A percentile compares a stretch with the other conserved stretches of the same genome.
These are phyloP conservation scores for Hypoxylon sp. DNA, from an alignment of 2,329 filamentous ascomycete genomes.

Conservation along the genomic window DNA sequence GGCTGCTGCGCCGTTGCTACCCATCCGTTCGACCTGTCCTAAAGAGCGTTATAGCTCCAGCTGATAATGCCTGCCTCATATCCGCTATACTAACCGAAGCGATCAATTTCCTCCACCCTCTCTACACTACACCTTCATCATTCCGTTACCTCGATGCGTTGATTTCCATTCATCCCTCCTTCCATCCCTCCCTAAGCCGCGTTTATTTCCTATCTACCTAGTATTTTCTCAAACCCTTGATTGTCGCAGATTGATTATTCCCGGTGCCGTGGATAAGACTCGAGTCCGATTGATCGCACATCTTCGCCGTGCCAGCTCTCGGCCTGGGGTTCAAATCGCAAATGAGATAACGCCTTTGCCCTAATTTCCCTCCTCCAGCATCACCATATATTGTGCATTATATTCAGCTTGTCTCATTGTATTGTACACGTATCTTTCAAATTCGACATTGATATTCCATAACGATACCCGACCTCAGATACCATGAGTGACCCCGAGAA, in stretches of 20 bases:
- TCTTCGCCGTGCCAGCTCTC: not conserved
- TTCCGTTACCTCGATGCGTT: conserved; percentile 17
- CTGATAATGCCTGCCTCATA: conserved; percentile 23
- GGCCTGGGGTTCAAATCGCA: not conserved
- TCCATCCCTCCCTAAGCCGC: conserved; percentile 12
- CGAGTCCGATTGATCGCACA: conserved; percentile 9
- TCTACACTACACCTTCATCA: conserved; percentile 19
- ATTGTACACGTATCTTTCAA: not conserved
- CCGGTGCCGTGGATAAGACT: conserved; percentile 5
- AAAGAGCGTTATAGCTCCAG: conserved; percentile 10
- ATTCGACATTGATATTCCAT: not conserved
- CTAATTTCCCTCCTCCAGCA: not conserved
- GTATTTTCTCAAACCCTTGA: not conserved
- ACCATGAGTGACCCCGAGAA: conserved; percentile 51
- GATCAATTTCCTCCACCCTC: conserved; percentile 3
- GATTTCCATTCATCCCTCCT: conserved; percentile 15
- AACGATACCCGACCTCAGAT: not conserved
- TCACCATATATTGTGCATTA: conserved; percentile 11
- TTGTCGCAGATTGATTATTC: conserved; percentile 1
- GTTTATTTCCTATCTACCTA: conserved; percentile 14
- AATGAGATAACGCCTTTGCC: not conserved
- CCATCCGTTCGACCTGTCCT: conserved; percentile 9
- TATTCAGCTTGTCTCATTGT: not conserved
- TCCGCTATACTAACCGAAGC: conserved; percentile 12
- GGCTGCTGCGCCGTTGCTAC: conserved; percentile 7